These are phyloP conservation scores for Selenicereus undatus DNA, from an alignment of 148 eudicot genomes.

Conservation along the genomic window DNA sequence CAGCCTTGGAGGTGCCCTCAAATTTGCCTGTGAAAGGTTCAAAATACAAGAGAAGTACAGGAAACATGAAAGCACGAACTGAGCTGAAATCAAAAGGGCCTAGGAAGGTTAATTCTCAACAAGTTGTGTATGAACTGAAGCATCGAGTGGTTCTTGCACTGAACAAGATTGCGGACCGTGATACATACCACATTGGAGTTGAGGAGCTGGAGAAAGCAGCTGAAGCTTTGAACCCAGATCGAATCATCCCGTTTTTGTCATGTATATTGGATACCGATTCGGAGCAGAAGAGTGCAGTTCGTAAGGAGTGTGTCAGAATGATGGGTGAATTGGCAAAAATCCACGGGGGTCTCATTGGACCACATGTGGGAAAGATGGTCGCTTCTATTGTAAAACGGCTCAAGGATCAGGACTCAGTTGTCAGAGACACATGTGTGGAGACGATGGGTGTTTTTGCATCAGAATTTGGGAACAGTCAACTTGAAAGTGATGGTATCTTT, in stretches of 20 bases:
- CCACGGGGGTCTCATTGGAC: constrained; percentile 48
- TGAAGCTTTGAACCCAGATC: constrained; percentile 56
- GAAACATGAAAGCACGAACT: constrained; percentile 47
- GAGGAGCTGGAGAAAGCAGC: constrained; percentile 65
- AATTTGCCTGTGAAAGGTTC: neutral
- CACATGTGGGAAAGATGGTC: constrained; percentile 68
- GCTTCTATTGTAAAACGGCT: constrained; percentile 67
- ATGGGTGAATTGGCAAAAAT: constrained; percentile 57
- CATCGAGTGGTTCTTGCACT: constrained; percentile 60
- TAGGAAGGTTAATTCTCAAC: constrained; percentile 51
- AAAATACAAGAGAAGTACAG: no score
- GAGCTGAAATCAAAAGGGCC: constrained; percentile 51
- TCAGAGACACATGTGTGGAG: constrained; percentile 72
- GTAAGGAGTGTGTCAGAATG: constrained; percentile 70
- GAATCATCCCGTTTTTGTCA: constrained; percentile 55
- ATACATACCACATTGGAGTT: constrained; percentile 70
- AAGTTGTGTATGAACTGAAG: constrained; percentile 62
- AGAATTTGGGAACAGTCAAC: constrained; percentile 40
- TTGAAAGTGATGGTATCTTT: constrained; percentile 44
- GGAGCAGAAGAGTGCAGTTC: constrained; percentile 69
- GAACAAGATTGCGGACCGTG: constrained; percentile 77
- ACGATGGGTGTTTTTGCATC: constrained; percentile 69
- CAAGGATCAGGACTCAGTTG: constrained; percentile 77
- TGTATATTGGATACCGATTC: constrained; percentile 76
- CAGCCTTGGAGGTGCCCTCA: neutral